phyloP scores from a whole-genome alignment of 768 basidiomycete genomes.

The Auriscalpium microsporum region DNA sequence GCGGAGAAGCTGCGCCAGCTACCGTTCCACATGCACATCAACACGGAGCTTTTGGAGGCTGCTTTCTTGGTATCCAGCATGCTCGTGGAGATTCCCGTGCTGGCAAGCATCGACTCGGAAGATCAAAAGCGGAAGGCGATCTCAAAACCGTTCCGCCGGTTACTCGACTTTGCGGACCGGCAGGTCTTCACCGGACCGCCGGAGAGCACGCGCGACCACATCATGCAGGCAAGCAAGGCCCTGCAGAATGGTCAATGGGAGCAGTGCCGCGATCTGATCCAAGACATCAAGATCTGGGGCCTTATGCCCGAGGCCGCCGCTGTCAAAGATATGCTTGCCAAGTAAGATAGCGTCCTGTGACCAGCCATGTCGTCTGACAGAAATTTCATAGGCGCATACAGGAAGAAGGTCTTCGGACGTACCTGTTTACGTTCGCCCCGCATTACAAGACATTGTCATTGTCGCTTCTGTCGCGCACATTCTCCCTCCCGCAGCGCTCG shows the following conservation, averaged over 20 bases:
- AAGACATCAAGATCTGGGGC: conserved; percentile 97
- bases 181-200: conserved; percentile 97
- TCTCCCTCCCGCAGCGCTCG: conserved; percentile 69
- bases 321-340: conserved; percentile 93
- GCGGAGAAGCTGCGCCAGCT: conserved; percentile 92
- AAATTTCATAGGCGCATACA: conserved; percentile 75
- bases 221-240: conserved; percentile 98
- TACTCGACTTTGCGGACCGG: conserved; percentile 93
- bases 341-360: conserved; percentile 39
- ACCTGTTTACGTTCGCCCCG: conserved; percentile 95
- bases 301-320: conserved; percentile 82
- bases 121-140: conserved; percentile 89
- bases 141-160: conserved; percentile 92
- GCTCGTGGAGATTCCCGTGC: conserved; percentile 92
- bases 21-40: conserved; percentile 99
- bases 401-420: conserved; percentile 94
- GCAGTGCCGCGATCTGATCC: conserved; percentile 84
- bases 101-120: conserved; percentile 92
- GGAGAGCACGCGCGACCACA: conserved; percentile 97
- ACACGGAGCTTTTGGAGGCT: conserved; percentile 94
- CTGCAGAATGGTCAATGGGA: conserved; percentile 97
- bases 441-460: conserved; percentile 90
- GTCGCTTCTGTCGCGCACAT: conserved; percentile 77
- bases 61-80: conserved; percentile 98
- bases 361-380: background rate